Evolutionary conservation across 768 basidiomycete genomes (phyloP).

Genomic region (Dendrothele bispora): DNA sequence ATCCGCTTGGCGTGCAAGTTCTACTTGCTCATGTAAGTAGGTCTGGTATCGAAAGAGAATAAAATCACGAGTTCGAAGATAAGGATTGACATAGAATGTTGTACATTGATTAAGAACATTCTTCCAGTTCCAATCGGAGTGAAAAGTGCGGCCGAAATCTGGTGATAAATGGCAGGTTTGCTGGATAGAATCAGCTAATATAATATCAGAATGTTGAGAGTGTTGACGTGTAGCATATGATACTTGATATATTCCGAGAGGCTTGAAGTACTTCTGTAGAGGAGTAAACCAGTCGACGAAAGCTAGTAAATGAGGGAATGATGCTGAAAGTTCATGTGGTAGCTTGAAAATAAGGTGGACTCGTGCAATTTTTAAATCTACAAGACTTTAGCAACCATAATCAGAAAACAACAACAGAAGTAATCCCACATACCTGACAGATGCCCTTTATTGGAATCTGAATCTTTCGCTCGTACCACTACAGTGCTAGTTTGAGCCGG

Average conservation of each 20-base stretch:
- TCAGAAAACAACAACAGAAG: not conserved
- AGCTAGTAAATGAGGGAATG: constrained; percentile 15
- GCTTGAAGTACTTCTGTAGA: constrained; percentile 8
- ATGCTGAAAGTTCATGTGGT: constrained; percentile 10
- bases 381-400: not conserved
- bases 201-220: constrained; percentile 15
- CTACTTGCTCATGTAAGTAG: not conserved
- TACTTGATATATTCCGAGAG: constrained; percentile 18
- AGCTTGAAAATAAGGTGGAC: constrained; percentile 25
- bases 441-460: not conserved
- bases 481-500: constrained; percentile 20
- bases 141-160: constrained; percentile 3
- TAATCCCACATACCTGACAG: constrained; percentile 14
- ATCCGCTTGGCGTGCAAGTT: too few species aligned
- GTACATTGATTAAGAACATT: constrained; percentile 6
- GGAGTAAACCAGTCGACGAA: constrained; percentile 26
- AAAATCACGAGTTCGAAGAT: constrained; percentile 2
- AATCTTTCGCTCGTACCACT: constrained; percentile 7
- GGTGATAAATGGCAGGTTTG: constrained; percentile 25
- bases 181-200: constrained; percentile 19
- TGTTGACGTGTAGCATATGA: constrained; percentile 12
- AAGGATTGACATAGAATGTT: constrained; percentile 14
- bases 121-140: constrained; percentile 6
- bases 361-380: constrained; percentile 22
- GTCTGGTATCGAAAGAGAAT: not conserved